Evolutionary conservation across 345 rosid genomes (phyloP).

Genomic region (Eucalyptus erythrocorys): DNA sequence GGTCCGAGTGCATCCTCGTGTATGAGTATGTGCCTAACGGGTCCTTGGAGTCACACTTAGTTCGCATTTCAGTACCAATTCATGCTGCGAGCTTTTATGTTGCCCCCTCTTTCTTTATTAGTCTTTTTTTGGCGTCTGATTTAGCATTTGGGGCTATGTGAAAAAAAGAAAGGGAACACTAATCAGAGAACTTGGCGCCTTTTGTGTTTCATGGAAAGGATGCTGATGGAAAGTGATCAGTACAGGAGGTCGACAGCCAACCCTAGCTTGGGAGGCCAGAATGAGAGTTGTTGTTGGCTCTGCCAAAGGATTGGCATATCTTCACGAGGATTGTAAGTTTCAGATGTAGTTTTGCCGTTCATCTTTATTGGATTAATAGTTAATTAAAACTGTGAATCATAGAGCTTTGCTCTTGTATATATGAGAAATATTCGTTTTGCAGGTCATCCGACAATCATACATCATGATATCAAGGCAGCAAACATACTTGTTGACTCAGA

Average conservation of each 20-base stretch:
- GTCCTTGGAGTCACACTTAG: slow-evolving; percentile 19
- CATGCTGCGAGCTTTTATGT: not conserved
- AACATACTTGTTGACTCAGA: slow-evolving; percentile 78
- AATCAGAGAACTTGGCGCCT: too few species aligned
- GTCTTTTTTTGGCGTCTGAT: too few species aligned
- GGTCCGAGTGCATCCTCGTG: slow-evolving; percentile 24
- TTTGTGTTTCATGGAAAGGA: too few species aligned
- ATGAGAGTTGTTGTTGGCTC: slow-evolving; percentile 84
- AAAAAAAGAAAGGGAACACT: too few species aligned
- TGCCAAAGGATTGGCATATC: slow-evolving; percentile 89
- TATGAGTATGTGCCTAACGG: slow-evolving; percentile 33
- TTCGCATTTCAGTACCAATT: not conserved
- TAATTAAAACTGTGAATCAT: not conserved
- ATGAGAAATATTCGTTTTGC: not conserved
- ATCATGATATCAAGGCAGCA: slow-evolving; percentile 80
- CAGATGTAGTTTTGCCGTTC: not conserved
- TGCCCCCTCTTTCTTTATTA: not conserved
- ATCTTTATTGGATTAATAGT: not conserved
- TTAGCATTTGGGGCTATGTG: too few species aligned
- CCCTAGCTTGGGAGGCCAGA: slow-evolving; percentile 66
- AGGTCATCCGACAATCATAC: slow-evolving; percentile 94
- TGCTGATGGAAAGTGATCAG: not conserved
- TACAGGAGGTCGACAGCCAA: slow-evolving; percentile 54
- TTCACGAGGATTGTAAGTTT: slow-evolving; percentile 89
- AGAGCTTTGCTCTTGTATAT: too few species aligned